These are phyloP conservation scores for Pseudopithomyces chartarum DNA, from an alignment of 2,329 filamentous ascomycete species.

Conservation along the genomic window DNA sequence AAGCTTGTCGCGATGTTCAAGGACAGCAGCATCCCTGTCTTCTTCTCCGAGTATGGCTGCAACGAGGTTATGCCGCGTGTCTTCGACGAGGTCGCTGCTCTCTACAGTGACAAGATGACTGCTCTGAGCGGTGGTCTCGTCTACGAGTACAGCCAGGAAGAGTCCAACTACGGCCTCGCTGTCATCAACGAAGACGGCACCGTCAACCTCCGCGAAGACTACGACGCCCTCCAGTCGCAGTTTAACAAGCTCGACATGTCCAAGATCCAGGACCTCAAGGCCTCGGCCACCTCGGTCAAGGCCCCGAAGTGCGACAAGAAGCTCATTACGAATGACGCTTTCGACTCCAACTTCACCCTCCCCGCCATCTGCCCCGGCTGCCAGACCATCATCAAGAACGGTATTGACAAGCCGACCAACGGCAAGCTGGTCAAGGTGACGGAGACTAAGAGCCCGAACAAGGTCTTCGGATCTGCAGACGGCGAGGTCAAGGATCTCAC, in stretches of 20 bases:
- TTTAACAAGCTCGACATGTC: conserved; percentile 76
- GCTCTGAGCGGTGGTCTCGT: conserved; percentile 77
- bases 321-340: conserved; percentile 69
- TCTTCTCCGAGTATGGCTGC: conserved; percentile 85
- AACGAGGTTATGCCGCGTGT: conserved; percentile 67
- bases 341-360: conserved; percentile 80
- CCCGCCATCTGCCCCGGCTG: conserved; percentile 70
- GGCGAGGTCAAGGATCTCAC: conserved; percentile 65
- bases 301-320: conserved; percentile 68
- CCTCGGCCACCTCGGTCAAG: conserved; percentile 58
- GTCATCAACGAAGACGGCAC: conserved; percentile 50
- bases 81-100: conserved; percentile 75
- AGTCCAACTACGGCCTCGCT: conserved; percentile 61
- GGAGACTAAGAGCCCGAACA: conserved; percentile 60
- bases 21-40: conserved; percentile 71
- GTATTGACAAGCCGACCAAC: conserved; percentile 66
- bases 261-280: conserved; percentile 67
- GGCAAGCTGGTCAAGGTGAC: conserved; percentile 63
- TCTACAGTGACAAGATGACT: conserved; percentile 75
- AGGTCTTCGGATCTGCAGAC: conserved; percentile 63
- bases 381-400: conserved; percentile 76
- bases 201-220: conserved; percentile 52
- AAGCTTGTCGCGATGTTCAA: conserved; percentile 68
- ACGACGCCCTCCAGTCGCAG: conserved; percentile 73
- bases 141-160: conserved; percentile 79